Conservation (phyloP, 2,329 filamentous ascomycete genomes). For the Ophiostoma australiae region DNA sequence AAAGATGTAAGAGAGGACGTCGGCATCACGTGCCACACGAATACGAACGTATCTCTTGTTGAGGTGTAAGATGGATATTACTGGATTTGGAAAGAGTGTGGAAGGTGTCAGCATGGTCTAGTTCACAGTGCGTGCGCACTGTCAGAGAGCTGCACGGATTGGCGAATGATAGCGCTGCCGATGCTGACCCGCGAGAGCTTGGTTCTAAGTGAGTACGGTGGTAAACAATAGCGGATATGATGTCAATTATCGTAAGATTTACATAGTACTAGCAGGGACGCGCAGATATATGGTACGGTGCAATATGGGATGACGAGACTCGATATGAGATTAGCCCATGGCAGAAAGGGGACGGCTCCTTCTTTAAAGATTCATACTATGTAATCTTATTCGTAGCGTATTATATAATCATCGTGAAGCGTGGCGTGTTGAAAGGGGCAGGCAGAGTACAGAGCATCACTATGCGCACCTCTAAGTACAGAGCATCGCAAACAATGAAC, state of each 20-base stretch:
- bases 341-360: not conserved
- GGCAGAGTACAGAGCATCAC: too few species aligned
- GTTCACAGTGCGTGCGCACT: not conserved
- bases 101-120: not conserved
- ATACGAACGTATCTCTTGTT: not conserved
- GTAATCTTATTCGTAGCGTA: not conserved
- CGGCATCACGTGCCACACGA: not conserved
- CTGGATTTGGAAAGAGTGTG: not conserved
- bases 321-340: not conserved
- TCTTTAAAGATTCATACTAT: not conserved
- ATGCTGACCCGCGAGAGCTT: not conserved
- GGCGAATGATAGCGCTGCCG: slow-evolving; percentile 6
- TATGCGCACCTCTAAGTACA: not conserved
- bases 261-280: not conserved
- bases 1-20: not conserved
- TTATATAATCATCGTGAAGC: not conserved
- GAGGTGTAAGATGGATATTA: slow-evolving; percentile 14
- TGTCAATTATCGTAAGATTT: not conserved
- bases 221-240: not conserved
- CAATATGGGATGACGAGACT: not conserved
- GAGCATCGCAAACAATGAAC: not conserved
- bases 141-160: not conserved
- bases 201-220: too few species aligned
- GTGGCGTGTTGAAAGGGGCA: slow-evolving; percentile 5
- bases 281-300: not conserved